A percentile compares a stretch with the other conserved stretches of the same genome.
Conservation (phyloP, 306 rosid genomes). For the Gastrolobium villosum region DNA sequence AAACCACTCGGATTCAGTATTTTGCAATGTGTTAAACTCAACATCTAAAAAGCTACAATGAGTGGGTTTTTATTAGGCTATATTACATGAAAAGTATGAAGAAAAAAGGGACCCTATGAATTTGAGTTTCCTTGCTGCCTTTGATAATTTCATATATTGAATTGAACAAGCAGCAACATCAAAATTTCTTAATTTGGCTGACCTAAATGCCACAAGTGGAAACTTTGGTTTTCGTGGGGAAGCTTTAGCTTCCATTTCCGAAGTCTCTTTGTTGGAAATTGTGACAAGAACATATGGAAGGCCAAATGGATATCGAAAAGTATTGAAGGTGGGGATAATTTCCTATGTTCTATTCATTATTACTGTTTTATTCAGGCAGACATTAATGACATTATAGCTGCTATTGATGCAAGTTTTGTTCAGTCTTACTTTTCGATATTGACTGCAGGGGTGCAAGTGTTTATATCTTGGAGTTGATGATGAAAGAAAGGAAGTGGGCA, state of each 20-base stretch:
- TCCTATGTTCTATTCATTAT: conserved; percentile 19
- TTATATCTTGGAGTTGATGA: conserved; percentile 84
- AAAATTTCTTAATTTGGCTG: conserved; percentile 68
- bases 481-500: conserved; percentile 87
- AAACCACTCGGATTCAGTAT: background rate
- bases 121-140: conserved; percentile 47
- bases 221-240: conserved; percentile 95
- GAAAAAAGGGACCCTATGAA: background rate
- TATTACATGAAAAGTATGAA: conserved; percentile 18
- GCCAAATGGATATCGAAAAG: conserved; percentile 91
- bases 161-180: conserved; percentile 77
- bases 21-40: conserved; percentile 19
- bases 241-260: conserved; percentile 94
- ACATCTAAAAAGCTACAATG: conserved; percentile 14
- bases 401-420: conserved; percentile 49
- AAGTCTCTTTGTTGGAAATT: conserved; percentile 82
- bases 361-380: conserved; percentile 36
- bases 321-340: conserved; percentile 73
- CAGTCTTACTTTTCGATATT: conserved; percentile 45
- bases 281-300: conserved; percentile 84
- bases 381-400: conserved; percentile 39
- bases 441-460: conserved; percentile 85
- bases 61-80: conserved; percentile 25
- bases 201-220: conserved; percentile 54
- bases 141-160: conserved; percentile 36